These are phyloP conservation scores for Linnemannia zychae DNA, from an alignment of 192 early-diverging fungal species.

Conservation along the genomic window DNA sequence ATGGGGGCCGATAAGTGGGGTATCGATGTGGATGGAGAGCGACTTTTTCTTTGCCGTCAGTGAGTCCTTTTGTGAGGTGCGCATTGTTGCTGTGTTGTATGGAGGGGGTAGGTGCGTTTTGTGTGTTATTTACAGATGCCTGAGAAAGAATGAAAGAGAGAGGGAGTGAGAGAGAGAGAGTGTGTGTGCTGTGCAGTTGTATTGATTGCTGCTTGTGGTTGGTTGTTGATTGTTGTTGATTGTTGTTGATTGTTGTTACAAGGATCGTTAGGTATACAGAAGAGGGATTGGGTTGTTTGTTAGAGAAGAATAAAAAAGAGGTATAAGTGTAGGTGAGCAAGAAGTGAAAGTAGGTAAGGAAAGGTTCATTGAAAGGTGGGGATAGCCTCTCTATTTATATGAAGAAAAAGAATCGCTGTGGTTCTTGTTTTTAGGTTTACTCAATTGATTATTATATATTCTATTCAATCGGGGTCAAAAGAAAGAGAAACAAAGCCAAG, in stretches of 20 bases:
- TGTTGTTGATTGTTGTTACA: background rate
- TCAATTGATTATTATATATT: background rate
- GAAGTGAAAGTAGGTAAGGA: too few relatives aligned
- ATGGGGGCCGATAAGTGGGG: conserved; percentile 26
- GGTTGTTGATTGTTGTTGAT: background rate
- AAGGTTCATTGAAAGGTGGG: background rate
- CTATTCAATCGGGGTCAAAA: background rate
- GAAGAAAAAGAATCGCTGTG: background rate
- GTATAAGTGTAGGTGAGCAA: background rate
- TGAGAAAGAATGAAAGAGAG: too few relatives aligned
- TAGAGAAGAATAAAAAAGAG: background rate
- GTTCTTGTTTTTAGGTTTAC: background rate
- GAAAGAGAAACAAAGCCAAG: background rate
- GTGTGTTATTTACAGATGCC: background rate
- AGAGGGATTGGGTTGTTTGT: background rate
- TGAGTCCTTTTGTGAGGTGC: conserved; percentile 11
- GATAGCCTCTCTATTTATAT: background rate
- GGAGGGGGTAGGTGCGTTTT: background rate
- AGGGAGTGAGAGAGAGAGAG: background rate
- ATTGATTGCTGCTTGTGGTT: background rate
- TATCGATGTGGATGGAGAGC: conserved; percentile 45
- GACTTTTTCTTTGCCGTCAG: conserved; percentile 29
- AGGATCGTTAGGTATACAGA: background rate
- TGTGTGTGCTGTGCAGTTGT: background rate
- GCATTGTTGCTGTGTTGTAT: conserved; percentile 13